These are phyloP conservation scores for Euphorbia corollata DNA, from an alignment of 441 rosid species.

Conservation along the genomic window DNA sequence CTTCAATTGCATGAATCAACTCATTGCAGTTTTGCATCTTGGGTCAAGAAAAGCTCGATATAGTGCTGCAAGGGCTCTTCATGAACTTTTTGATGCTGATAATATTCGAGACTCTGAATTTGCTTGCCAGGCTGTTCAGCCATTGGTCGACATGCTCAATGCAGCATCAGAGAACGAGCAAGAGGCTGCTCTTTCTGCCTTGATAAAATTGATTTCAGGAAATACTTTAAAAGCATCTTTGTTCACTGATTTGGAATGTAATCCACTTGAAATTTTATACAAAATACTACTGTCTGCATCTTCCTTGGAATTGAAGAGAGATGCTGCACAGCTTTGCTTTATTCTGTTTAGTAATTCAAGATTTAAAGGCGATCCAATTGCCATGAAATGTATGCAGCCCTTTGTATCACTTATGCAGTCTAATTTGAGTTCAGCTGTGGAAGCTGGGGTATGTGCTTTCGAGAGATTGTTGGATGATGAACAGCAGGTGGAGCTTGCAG, in stretches of 20 bases:
- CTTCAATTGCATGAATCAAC: slow-evolving; percentile 61
- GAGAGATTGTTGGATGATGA: slow-evolving; percentile 70
- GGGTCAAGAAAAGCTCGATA: slow-evolving; percentile 64
- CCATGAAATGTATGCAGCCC: slow-evolving; percentile 53
- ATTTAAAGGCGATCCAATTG: slow-evolving; percentile 46
- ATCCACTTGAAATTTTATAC: slow-evolving; percentile 52
- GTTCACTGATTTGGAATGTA: slow-evolving; percentile 51
- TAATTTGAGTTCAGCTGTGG: slow-evolving; percentile 34
- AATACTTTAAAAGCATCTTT: slow-evolving; percentile 39
- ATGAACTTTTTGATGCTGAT: slow-evolving; percentile 60
- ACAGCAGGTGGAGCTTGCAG: slow-evolving; percentile 49
- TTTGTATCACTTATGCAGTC: slow-evolving; percentile 59
- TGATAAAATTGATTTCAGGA: slow-evolving; percentile 60
- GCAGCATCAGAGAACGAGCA: slow-evolving; percentile 63
- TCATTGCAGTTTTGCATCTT: slow-evolving; percentile 58
- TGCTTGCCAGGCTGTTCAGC: slow-evolving; percentile 68
- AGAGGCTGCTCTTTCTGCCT: slow-evolving; percentile 58
- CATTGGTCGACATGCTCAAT: slow-evolving; percentile 71
- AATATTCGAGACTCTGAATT: slow-evolving; percentile 63
- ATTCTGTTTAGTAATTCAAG: slow-evolving; percentile 44
- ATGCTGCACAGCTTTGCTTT: slow-evolving; percentile 60
- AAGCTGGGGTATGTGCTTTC: slow-evolving; percentile 65
- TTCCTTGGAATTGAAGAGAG: slow-evolving; percentile 58
- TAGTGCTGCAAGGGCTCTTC: slow-evolving; percentile 70
- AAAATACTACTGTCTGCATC: slow-evolving; percentile 55